phyloP scores from a whole-genome alignment of 2,329 filamentous ascomycete genomes.

The Coleophoma crateriformis region DNA sequence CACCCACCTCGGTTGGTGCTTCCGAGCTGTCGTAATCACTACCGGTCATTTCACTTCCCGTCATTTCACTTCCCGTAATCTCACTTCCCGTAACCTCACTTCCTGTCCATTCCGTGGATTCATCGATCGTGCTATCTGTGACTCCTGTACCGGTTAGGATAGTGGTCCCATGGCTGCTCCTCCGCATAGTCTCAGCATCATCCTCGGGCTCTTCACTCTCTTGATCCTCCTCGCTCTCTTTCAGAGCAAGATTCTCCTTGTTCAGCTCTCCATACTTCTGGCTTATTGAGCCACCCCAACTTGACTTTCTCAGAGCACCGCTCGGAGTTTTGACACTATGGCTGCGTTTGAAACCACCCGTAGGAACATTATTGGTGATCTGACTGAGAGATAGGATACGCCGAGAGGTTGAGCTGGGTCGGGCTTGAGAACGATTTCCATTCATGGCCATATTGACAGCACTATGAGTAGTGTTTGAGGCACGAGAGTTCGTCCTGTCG shows the following conservation, averaged over 20 bases:
- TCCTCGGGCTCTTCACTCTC: slow-evolving; percentile 13
- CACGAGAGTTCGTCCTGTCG: slow-evolving; percentile 28
- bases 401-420: slow-evolving; percentile 51
- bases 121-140: slow-evolving; percentile 21
- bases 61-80: no score
- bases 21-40: not conserved
- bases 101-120: slow-evolving; percentile 23
- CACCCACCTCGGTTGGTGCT: not conserved
- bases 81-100: slow-evolving; percentile 7
- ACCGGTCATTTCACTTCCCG: not conserved
- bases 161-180: slow-evolving; percentile 24
- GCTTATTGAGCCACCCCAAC: slow-evolving; percentile 52
- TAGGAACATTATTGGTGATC: slow-evolving; percentile 67
- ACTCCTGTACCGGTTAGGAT: slow-evolving; percentile 18
- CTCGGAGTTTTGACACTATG: slow-evolving; percentile 67
- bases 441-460: slow-evolving; percentile 50
- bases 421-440: slow-evolving; percentile 29
- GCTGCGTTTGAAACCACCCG: slow-evolving; percentile 65
- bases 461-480: slow-evolving; percentile 28
- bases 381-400: slow-evolving; percentile 89
- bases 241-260: slow-evolving; percentile 58
- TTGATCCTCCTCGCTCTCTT: slow-evolving; percentile 53
- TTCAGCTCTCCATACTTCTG: slow-evolving; percentile 43
- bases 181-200: slow-evolving; percentile 21
- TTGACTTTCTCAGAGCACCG: slow-evolving; percentile 54